Evolutionary conservation across 1,284 basidiomycete species (phyloP).

Genomic region (Boletus smithii): DNA sequence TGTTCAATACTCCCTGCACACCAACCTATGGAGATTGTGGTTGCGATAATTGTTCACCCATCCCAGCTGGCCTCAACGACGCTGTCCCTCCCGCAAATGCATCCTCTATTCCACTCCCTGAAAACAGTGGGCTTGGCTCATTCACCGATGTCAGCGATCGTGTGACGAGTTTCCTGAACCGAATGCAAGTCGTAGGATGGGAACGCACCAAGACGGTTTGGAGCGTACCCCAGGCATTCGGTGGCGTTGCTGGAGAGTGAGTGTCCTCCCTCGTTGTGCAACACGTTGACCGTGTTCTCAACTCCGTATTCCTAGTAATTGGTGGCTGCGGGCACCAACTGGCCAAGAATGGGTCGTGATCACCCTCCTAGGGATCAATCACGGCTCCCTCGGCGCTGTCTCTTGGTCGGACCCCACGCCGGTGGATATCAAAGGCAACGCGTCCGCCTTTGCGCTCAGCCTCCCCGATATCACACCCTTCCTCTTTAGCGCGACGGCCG

Average conservation of each 20-base stretch:
- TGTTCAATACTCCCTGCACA: slow-evolving; percentile 57
- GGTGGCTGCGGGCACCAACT: slow-evolving; percentile 65
- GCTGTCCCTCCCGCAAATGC: slow-evolving; percentile 31
- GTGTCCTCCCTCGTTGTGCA: slow-evolving; percentile 21
- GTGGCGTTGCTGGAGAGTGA: slow-evolving; percentile 49
- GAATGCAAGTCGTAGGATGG: slow-evolving; percentile 60
- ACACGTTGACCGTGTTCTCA: no score
- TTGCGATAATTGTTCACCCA: slow-evolving; percentile 51
- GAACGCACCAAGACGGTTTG: slow-evolving; percentile 54
- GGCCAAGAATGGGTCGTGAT: slow-evolving; percentile 67
- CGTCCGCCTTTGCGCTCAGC: slow-evolving; percentile 51
- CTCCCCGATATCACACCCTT: slow-evolving; percentile 41
- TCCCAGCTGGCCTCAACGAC: slow-evolving; percentile 27
- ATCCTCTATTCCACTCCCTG: slow-evolving; percentile 20
- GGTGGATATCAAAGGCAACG: slow-evolving; percentile 55
- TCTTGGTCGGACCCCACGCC: slow-evolving; percentile 71
- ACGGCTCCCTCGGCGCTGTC: slow-evolving; percentile 63
- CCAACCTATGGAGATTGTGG: slow-evolving; percentile 68
- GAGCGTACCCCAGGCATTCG: slow-evolving; percentile 77
- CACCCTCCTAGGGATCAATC: slow-evolving; percentile 64
- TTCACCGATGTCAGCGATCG: slow-evolving; percentile 57
- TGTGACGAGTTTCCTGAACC: slow-evolving; percentile 58
- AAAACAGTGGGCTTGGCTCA: slow-evolving; percentile 30
- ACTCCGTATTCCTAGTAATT: slow-evolving; percentile 47
- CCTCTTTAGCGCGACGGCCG: slow-evolving; percentile 34